phyloP scores from a whole-genome alignment of 768 basidiomycete genomes.

The Leccinum obscurum region DNA sequence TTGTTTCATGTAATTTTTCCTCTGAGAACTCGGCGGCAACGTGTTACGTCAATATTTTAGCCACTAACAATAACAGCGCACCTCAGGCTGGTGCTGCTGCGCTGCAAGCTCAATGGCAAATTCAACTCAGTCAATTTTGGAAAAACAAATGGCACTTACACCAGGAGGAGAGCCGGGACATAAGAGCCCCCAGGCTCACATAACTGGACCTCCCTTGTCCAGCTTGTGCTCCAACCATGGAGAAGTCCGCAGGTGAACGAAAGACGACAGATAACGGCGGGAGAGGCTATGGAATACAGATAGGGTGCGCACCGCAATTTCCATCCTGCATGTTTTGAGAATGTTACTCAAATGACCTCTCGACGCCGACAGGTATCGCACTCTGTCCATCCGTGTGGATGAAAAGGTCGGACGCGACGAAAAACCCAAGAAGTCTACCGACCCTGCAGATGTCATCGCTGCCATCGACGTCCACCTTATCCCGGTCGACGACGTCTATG shows the following conservation, averaged over 20 bases:
- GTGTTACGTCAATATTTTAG: no score
- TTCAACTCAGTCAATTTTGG: no score
- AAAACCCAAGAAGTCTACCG: conserved; percentile 22
- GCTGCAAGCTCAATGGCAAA: no score
- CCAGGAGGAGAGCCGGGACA: no score
- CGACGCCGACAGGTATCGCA: conserved; percentile 37
- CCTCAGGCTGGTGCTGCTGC: no score
- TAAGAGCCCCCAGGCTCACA: no score
- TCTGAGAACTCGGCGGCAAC: no score
- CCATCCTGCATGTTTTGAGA: background rate
- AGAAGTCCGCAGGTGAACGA: conserved; percentile 12
- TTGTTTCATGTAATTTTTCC: no score
- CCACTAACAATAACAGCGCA: no score
- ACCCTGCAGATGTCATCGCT: conserved; percentile 41
- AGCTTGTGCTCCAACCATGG: conserved; percentile 16
- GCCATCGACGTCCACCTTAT: conserved; percentile 52
- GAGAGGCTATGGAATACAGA: conserved; percentile 33
- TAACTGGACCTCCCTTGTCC: background rate
- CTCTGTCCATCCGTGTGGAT: conserved; percentile 47
- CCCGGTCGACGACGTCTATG: conserved; percentile 40
- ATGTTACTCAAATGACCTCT: background rate
- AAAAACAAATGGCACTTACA: no score
- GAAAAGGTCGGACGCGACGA: conserved; percentile 23
- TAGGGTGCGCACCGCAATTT: conserved; percentile 16
- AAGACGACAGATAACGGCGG: conserved; percentile 20